Evolutionary conservation across 345 rosid genomes (phyloP).

Genomic region (Bruguiera sexangula): DNA sequence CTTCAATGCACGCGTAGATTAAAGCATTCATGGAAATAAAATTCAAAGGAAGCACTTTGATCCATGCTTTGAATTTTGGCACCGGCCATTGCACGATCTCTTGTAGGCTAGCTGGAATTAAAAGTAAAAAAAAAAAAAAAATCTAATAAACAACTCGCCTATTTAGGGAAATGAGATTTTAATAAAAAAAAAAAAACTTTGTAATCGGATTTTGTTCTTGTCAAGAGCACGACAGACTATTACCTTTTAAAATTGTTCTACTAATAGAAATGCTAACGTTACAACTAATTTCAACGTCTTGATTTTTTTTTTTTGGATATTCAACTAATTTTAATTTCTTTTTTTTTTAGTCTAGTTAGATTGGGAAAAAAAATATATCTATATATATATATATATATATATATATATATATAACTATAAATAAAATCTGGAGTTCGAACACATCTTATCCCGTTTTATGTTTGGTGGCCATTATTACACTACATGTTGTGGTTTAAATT

Average conservation of each 20-base stretch:
- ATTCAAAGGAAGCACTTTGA: constrained; percentile 12
- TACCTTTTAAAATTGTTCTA: not conserved
- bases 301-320: too few relatives aligned
- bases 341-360: too few relatives aligned
- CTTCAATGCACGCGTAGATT: constrained; percentile 1
- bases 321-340: too few relatives aligned
- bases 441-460: too few relatives aligned
- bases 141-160: too few relatives aligned
- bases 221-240: not conserved
- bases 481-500: not conserved
- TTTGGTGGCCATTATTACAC: too few relatives aligned
- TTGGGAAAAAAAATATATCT: too few relatives aligned
- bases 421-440: too few relatives aligned
- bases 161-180: too few relatives aligned
- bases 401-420: too few relatives aligned
- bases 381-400: too few relatives aligned
- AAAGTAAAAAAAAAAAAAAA: not conserved
- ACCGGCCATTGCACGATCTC: constrained; percentile 38
- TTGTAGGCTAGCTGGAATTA: constrained; percentile 4
- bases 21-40: not conserved
- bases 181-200: not conserved
- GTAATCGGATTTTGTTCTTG: constrained; percentile 19
- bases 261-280: not conserved
- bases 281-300: too few relatives aligned
- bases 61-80: not conserved